Evolutionary conservation across 768 basidiomycete genomes (phyloP).

Genomic region (Boletus sp.): DNA sequence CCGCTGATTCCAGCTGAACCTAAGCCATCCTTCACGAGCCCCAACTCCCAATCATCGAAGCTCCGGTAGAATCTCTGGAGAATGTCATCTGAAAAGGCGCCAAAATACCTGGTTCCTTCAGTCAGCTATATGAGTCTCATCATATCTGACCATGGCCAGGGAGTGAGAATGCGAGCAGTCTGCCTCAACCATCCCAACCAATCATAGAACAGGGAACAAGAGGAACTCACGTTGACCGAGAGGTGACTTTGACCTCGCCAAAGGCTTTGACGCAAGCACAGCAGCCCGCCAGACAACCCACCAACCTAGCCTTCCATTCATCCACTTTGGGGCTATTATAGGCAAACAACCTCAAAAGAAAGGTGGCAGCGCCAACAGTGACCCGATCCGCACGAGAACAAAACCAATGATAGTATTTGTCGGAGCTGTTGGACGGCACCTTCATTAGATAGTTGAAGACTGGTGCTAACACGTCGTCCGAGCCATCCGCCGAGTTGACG

Average conservation of each 20-base stretch:
- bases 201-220: not conserved
- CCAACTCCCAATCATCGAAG: conserved; percentile 67
- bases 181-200: conserved; percentile 4
- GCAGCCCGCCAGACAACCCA: conserved; percentile 58
- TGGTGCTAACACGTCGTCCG: conserved; percentile 46
- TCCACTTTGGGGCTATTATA: conserved; percentile 60
- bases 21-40: conserved; percentile 49
- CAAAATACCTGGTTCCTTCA: conserved; percentile 59
- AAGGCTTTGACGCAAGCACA: conserved; percentile 67
- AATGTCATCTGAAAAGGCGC: conserved; percentile 51
- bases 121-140: conserved; percentile 10
- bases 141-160: conserved; percentile 2
- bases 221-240: conserved; percentile 67
- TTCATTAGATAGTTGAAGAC: conserved; percentile 56
- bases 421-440: conserved; percentile 35
- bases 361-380: conserved; percentile 68
- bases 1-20: conserved; percentile 26
- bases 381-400: conserved; percentile 58
- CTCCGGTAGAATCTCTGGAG: conserved; percentile 55
- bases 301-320: conserved; percentile 59
- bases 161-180: conserved; percentile 6
- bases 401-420: conserved; percentile 70
- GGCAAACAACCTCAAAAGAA: conserved; percentile 79
- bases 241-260: conserved; percentile 58
- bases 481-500: conserved; percentile 45